Percentiles rank a stretch among this genome's conserved stretches.
Conservation (phyloP, 768 basidiomycete species). For the Auricularia cornea region DNA sequence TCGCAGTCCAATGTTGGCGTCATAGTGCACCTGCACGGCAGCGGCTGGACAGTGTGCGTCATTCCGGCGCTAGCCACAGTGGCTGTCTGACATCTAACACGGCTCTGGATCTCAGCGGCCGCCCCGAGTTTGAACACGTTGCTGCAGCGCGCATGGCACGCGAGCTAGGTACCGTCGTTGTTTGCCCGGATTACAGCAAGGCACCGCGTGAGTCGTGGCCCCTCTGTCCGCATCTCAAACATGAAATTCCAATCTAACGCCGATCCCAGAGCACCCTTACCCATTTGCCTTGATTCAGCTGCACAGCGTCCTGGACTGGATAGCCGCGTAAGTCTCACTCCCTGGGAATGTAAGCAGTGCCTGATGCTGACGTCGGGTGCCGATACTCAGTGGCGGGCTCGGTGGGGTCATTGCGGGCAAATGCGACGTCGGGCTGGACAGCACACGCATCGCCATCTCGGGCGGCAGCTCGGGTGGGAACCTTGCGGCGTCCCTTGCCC, state of each 20-base stretch:
- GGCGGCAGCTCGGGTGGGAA: constrained; percentile 11
- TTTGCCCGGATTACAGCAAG: constrained; percentile 13
- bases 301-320: constrained; percentile 8
- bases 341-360: background rate
- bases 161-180: constrained; percentile 7
- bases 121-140: constrained; percentile 9
- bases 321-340: constrained; percentile 1
- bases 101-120: constrained; percentile 5
- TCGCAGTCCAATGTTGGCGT: too few relatives aligned
- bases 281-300: constrained; percentile 7
- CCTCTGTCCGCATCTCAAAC: too few relatives aligned
- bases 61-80: background rate
- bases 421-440: background rate
- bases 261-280: constrained; percentile 5
- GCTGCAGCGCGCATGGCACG: constrained; percentile 10
- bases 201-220: constrained; percentile 8
- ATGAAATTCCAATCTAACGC: too few relatives aligned
- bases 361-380: background rate
- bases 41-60: constrained; percentile 13
- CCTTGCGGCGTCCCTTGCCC: constrained; percentile 10
- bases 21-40: constrained; percentile 9
- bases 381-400: constrained; percentile 7
- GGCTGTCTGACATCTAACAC: background rate
- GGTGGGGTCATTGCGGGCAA: background rate
- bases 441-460: constrained; percentile 8